These are phyloP conservation scores for Heliamphora exappendiculata DNA, from an alignment of 148 eudicot genomes.

Conservation along the genomic window DNA sequence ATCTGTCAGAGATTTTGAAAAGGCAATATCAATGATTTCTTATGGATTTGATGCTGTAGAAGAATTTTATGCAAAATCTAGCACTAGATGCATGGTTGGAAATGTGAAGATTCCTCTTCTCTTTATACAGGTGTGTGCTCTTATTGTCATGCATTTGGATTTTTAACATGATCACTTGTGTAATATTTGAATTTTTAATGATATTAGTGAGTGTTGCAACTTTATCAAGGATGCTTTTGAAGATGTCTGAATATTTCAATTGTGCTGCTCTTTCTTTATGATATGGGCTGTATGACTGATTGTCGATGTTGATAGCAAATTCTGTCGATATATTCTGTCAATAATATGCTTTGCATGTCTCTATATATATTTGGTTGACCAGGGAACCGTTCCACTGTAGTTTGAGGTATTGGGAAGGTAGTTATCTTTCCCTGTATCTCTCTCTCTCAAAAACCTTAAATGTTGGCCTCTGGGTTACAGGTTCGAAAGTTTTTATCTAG, in stretches of 20 bases:
- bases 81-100: constrained; percentile 57
- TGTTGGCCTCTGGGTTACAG: neutral
- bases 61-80: constrained; percentile 67
- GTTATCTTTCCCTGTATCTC: neutral
- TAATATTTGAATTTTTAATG: neutral
- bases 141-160: neutral
- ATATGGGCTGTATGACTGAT: neutral
- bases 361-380: neutral
- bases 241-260: neutral
- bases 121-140: constrained; percentile 63
- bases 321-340: neutral
- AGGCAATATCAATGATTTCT: constrained; percentile 75
- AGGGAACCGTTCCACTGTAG: neutral
- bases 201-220: neutral
- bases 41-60: constrained; percentile 68
- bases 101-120: constrained; percentile 85
- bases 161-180: neutral
- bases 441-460: too few species aligned
- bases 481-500: neutral
- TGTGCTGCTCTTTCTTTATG: neutral
- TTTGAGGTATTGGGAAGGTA: neutral
- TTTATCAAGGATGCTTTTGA: neutral
- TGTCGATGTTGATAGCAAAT: neutral
- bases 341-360: neutral
- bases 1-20: constrained; percentile 76